Percentiles rank a stretch among this genome's conserved stretches.
phyloP scores from a whole-genome alignment of 2,329 filamentous ascomycete genomes.

The Dactylellina drechsleri region DNA sequence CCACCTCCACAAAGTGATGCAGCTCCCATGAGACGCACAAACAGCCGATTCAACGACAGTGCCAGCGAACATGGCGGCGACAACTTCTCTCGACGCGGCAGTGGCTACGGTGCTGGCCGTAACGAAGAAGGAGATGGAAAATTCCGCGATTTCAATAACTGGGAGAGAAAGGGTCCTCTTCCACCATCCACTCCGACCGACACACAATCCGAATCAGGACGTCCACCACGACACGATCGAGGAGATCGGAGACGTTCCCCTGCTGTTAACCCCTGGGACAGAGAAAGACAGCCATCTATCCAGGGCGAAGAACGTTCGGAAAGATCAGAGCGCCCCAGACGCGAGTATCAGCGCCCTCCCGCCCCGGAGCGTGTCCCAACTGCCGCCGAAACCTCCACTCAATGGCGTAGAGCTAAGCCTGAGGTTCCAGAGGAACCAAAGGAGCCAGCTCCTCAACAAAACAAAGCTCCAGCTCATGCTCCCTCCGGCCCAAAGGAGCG shows the following conservation, averaged over 20 bases:
- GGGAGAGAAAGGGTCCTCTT: constrained; percentile 93
- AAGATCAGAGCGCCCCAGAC: constrained; percentile 72
- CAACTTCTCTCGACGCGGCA: constrained; percentile 73
- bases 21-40: constrained; percentile 62
- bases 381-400: constrained; percentile 89
- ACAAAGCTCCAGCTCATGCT: constrained; percentile 62
- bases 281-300: constrained; percentile 76
- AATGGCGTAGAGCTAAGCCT: constrained; percentile 95
- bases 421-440: constrained; percentile 64
- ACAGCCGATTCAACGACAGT: constrained; percentile 66
- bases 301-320: constrained; percentile 70
- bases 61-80: constrained; percentile 66
- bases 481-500: constrained; percentile 73
- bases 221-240: constrained; percentile 70
- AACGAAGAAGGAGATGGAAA: constrained; percentile 77
- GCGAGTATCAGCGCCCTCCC: constrained; percentile 77
- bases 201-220: constrained; percentile 66
- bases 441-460: constrained; percentile 62
- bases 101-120: constrained; percentile 70
- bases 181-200: constrained; percentile 72
- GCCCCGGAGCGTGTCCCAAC: constrained; percentile 76
- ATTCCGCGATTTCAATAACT: constrained; percentile 82
- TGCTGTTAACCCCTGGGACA: constrained; percentile 70
- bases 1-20: constrained; percentile 73
- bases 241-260: constrained; percentile 63